Evolutionary conservation across 805 yeast species (phyloP), one percentile per base, ranked within the genome.

Genomic region (Hanseniaspora singularis): DNA sequence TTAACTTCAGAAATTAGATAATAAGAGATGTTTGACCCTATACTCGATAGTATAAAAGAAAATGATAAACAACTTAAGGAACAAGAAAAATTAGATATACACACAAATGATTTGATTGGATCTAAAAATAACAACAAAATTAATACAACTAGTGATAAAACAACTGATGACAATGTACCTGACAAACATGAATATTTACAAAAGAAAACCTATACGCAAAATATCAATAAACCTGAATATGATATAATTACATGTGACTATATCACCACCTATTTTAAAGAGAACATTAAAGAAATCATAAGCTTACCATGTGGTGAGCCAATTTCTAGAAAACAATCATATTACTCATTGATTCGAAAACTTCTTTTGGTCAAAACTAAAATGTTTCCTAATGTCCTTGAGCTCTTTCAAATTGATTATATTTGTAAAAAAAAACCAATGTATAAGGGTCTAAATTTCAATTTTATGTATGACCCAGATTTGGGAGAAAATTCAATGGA

Each of bases 11-110:
- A n/a, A 15, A 33, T 33, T 15, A 15, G 11, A 7, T 16, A 6
- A 18, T n/a, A 38, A 16, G 27, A 15, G 11, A 28, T 42, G 40
- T 42, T 42, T 42, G 46, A 42, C 22, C 46, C 46, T 27, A 31
- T 42, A 19, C 30, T 34, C 10, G 46, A 42, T 14, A 42, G 46
- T 19, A 42, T 42, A 3, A 37, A 34, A 12, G 40, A 34, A 30
- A 42, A 42, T 15, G 40, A 30, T 16, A 42, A 42, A 28, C 40
- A 34, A n/a, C 34, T 16, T 3, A 14, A 30, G 28, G 15, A 20
- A 14, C n/a, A 32, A 28, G 14, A 26, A 23, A 4, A 14, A 9
- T 14, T 5, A 32, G 23, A 26, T 11, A 18, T 7, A 8, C 5
- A 28, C 12, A 5, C n/a, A 9, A 28, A 26, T 26, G 28, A 26